These are phyloP conservation scores for Haematococcus sp. DNA, from an alignment of 139 green algal genomes.

Conservation along the genomic window DNA sequence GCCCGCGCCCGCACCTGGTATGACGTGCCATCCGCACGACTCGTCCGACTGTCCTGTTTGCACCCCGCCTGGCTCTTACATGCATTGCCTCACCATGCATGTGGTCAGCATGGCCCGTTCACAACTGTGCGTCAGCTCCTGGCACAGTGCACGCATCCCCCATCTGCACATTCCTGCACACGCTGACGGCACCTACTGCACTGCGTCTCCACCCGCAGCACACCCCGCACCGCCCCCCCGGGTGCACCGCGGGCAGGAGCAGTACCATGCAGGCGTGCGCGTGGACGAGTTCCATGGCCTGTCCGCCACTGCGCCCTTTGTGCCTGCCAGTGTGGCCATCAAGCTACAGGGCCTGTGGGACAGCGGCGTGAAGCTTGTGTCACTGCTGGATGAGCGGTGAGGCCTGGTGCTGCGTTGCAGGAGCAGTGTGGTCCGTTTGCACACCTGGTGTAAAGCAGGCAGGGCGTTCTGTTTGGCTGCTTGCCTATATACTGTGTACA, in stretches of 20 bases:
- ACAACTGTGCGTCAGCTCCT: too few relatives aligned
- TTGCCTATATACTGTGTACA: too few relatives aligned
- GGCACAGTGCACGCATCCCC: background rate
- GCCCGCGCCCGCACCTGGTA: background rate
- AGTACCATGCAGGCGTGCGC: conserved; percentile 54
- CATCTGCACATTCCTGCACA: background rate
- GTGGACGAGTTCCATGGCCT: conserved; percentile 65
- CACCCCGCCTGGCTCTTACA: too few relatives aligned
- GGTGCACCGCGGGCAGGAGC: conserved; percentile 36
- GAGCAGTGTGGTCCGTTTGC: too few relatives aligned
- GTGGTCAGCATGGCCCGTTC: too few relatives aligned
- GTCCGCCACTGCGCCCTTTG: conserved; percentile 39
- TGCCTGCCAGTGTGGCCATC: conserved; percentile 48
- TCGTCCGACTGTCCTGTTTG: too few relatives aligned
- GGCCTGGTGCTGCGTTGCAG: background rate
- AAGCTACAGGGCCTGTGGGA: conserved; percentile 67
- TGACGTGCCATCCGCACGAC: too few relatives aligned
- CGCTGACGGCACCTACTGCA: too few relatives aligned
- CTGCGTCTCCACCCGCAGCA: too few relatives aligned
- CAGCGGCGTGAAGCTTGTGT: conserved; percentile 54
- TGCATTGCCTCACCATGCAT: too few relatives aligned
- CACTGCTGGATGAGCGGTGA: conserved; percentile 53
- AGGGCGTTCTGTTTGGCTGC: too few relatives aligned
- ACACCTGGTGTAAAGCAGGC: too few relatives aligned
- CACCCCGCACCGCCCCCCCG: background rate